Conservation (phyloP, 2,329 filamentous ascomycete genomes). For the Elsinoe fawcettii region DNA sequence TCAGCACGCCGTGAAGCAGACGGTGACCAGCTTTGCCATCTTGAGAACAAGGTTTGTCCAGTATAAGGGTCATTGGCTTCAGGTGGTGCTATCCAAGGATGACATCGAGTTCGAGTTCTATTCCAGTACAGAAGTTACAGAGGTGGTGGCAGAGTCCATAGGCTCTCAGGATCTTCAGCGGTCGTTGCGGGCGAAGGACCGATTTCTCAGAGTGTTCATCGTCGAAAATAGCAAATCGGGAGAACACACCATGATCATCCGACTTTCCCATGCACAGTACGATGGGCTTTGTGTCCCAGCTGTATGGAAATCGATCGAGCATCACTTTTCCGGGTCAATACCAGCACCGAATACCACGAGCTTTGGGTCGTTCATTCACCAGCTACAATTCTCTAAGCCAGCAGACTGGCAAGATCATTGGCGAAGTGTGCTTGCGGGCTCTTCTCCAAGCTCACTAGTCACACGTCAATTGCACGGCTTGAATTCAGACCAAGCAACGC, state of each 20-base stretch:
- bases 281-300: conserved; percentile 34
- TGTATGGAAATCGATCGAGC: neutral
- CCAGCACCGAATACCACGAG: neutral
- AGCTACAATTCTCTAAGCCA: neutral
- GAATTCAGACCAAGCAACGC: neutral
- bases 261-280: conserved; percentile 30
- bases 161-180: conserved; percentile 17
- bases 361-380: neutral
- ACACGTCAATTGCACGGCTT: neutral
- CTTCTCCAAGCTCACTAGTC: neutral
- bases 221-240: conserved; percentile 22
- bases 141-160: neutral
- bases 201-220: conserved; percentile 21
- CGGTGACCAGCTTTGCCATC: conserved; percentile 45
- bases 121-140: conserved; percentile 16
- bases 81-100: conserved; percentile 36
- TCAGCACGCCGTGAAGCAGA: conserved; percentile 44
- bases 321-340: neutral
- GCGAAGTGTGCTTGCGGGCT: neutral
- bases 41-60: conserved; percentile 48
- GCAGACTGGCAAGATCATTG: neutral
- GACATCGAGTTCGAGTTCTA: conserved; percentile 27
- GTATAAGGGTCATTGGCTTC: conserved; percentile 25
- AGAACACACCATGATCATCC: conserved; percentile 23
- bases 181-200: conserved; percentile 17